Evolutionary conservation across 2,329 filamentous ascomycete genomes (phyloP), one percentile per base, ranked within the genome.

Genomic region (Chalaropsis thielavioides): DNA sequence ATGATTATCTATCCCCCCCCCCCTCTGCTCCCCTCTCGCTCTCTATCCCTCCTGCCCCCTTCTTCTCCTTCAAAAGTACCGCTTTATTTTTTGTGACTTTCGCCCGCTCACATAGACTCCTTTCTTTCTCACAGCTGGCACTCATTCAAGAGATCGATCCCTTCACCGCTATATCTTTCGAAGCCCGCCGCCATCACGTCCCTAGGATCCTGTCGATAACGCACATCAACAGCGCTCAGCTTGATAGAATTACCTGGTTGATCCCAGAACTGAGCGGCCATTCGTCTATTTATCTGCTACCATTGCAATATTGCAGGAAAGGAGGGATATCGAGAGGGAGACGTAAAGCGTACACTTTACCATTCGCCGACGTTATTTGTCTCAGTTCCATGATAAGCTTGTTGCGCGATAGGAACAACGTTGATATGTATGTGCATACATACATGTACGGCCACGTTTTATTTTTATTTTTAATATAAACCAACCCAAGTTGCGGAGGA

Each of bases 381-480:
- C 51, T 56, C 51, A 56, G 22, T 56, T 17, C 15, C 51, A 56
- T 56, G 51, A 56, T 56, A 56, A 56, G 22, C 22, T 56, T 56
- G 13, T 24, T 31, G 27, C 4, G 51, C 22, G 24, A 31, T 56
- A 31, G 51, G 10, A 56, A 31, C 17, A 11, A 56, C 22, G 51
- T 56, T 31, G 22, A 31, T 56, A 56, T 54, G 22, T 54, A 54
- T 54, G 24, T 54, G n/a, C n/a, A n/a, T n/a, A n/a, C n/a, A n/a
- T n/a, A n/a, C n/a, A n/a, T n/a, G n/a, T n/a, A n/a, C n/a, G n/a
- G 49, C 49, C 49, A 54, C 49, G 49, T 54, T 54, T 54, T 54
- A 11, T 19, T 54, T 54, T 54, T 54, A 24, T 10, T 22, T 11
- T 19, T 54, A n/a, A n/a, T n/a, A n/a, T n/a, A n/a, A n/a, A n/a